These are phyloP conservation scores for Gaertneriomyces semiglobifer DNA, from an alignment of 192 early-diverging fungal species.

Conservation along the genomic window DNA sequence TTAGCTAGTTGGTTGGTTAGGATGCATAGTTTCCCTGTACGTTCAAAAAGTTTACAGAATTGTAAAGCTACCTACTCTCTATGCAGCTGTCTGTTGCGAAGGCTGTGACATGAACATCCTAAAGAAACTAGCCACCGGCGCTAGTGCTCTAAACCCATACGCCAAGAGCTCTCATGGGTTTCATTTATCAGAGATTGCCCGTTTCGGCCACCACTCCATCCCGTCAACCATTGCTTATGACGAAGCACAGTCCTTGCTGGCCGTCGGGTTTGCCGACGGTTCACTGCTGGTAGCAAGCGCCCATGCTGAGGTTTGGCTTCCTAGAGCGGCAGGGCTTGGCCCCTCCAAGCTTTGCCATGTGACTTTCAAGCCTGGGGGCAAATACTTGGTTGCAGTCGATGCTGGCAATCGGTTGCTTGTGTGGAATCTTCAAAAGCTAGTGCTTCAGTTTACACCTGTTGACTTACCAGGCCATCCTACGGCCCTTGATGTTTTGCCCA, in stretches of 20 bases:
- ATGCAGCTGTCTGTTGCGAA: not conserved
- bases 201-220: not conserved
- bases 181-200: not conserved
- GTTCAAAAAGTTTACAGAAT: too few species aligned
- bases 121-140: not conserved
- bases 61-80: not conserved
- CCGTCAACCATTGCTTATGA: slow-evolving; percentile 48
- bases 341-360: slow-evolving; percentile 10
- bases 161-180: not conserved
- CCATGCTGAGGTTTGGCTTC: too few species aligned
- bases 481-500: slow-evolving; percentile 1
- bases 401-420: slow-evolving; percentile 43
- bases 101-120: not conserved
- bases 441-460: slow-evolving; percentile 19
- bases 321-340: slow-evolving; percentile 29
- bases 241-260: slow-evolving; percentile 52
- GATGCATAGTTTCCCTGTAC: too few species aligned
- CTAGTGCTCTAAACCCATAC: not conserved
- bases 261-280: slow-evolving; percentile 46
- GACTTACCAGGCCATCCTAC: not conserved
- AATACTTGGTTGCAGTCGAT: slow-evolving; percentile 48
- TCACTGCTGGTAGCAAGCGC: slow-evolving; percentile 37
- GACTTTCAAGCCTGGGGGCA: slow-evolving; percentile 50
- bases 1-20: not conserved
- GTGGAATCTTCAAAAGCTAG: slow-evolving; percentile 49